These are phyloP conservation scores for Elsinoe ampelina DNA, from an alignment of 2,329 filamentous ascomycete species.

Conservation along the genomic window DNA sequence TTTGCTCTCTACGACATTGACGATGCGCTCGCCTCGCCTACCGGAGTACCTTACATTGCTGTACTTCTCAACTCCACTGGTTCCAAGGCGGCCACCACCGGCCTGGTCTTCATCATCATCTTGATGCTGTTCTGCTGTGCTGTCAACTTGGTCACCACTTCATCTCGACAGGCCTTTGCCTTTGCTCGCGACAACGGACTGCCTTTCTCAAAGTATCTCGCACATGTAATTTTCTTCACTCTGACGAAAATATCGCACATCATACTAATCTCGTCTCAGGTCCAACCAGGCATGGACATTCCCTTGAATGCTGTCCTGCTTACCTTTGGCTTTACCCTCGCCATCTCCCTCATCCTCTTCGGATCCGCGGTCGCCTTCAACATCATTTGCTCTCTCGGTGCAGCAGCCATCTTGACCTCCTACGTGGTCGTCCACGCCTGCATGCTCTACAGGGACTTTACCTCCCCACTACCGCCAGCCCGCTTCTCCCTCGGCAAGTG, in stretches of 20 bases:
- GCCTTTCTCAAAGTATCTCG: slow-evolving; percentile 17
- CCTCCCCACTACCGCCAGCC: slow-evolving; percentile 16
- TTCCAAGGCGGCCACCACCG: slow-evolving; percentile 19
- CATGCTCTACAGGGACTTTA: slow-evolving; percentile 17
- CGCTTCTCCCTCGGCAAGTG: slow-evolving; percentile 19
- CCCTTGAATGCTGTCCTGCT: slow-evolving; percentile 18
- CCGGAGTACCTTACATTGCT: slow-evolving; percentile 19
- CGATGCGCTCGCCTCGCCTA: slow-evolving; percentile 22
- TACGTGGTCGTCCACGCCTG: slow-evolving; percentile 18
- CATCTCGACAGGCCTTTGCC: slow-evolving; percentile 17
- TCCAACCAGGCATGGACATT: slow-evolving; percentile 20
- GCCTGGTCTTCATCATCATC: slow-evolving; percentile 18
- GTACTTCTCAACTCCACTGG: slow-evolving; percentile 22
- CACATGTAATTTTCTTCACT: not conserved
- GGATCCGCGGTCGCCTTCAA: slow-evolving; percentile 20
- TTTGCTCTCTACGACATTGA: slow-evolving; percentile 25
- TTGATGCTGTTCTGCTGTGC: slow-evolving; percentile 10
- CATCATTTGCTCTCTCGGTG: slow-evolving; percentile 17
- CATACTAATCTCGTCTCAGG: slow-evolving; percentile 14
- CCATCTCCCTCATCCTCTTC: slow-evolving; percentile 20
- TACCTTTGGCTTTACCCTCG: slow-evolving; percentile 17
- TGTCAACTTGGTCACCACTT: slow-evolving; percentile 24
- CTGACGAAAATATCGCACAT: not conserved
- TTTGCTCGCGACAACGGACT: slow-evolving; percentile 19
- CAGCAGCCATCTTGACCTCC: slow-evolving; percentile 17